Conservation (phyloP, 768 basidiomycete species). For the Amanita rubescens region DNA sequence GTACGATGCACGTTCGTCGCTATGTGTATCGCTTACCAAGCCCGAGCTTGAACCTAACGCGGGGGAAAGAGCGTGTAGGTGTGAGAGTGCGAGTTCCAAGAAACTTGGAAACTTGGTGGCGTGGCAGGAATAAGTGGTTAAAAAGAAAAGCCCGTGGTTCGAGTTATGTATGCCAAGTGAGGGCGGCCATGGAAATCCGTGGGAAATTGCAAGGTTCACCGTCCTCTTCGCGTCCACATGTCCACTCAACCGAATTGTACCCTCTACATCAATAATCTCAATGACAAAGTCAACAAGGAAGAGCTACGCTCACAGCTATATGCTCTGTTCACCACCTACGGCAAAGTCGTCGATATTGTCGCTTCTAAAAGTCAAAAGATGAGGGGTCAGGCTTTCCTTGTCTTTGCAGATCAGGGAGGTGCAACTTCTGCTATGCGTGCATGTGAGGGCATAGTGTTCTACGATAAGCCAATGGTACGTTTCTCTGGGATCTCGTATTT, state of each 20-base stretch:
- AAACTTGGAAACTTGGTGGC: neutral
- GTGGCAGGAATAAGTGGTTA: neutral
- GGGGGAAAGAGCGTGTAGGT: neutral
- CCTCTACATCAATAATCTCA: conserved; percentile 89
- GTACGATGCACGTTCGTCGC: conserved; percentile 3
- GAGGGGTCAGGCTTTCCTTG: conserved; percentile 94
- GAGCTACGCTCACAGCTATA: conserved; percentile 80
- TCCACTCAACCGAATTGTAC: conserved; percentile 60
- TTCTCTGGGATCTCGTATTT: conserved; percentile 2
- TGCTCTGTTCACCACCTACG: conserved; percentile 88
- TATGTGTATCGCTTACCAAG: neutral
- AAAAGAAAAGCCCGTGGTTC: neutral
- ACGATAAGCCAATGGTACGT: conserved; percentile 86
- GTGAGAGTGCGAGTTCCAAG: neutral
- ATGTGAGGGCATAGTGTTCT: conserved; percentile 89
- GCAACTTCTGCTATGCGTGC: conserved; percentile 92
- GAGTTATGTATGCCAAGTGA: neutral
- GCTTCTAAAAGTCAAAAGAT: conserved; percentile 81
- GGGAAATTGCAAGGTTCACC: neutral
- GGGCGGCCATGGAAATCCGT: neutral
- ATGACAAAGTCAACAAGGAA: conserved; percentile 87
- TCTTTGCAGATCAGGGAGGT: conserved; percentile 85
- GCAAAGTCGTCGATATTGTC: conserved; percentile 88
- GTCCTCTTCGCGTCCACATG: neutral
- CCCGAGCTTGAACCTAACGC: no score